phyloP scores from a whole-genome alignment of 345 rosid genomes.

The Abelmoschus esculentus region DNA sequence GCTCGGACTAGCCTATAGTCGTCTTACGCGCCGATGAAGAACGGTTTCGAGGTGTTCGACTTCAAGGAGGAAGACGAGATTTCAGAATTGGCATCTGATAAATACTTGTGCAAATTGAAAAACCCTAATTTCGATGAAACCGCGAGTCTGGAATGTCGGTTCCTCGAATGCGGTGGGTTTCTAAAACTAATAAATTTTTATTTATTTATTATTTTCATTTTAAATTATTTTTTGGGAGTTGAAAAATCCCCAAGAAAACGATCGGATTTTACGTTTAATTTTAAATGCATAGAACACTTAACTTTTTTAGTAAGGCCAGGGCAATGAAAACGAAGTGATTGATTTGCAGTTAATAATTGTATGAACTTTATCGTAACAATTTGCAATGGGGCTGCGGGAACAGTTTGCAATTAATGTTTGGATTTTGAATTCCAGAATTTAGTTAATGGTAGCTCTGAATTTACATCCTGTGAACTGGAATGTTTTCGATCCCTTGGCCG shows the following conservation, averaged over 20 bases:
- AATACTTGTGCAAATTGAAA: slow-evolving; percentile 38
- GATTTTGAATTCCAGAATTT: neutral
- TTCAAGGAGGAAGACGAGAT: slow-evolving; percentile 71
- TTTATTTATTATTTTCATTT: neutral
- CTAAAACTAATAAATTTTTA: neutral
- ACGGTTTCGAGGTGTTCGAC: slow-evolving; percentile 45
- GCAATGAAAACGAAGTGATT: neutral
- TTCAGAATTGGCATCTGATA: slow-evolving; percentile 37
- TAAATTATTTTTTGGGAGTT: neutral
- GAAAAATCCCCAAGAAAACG: neutral
- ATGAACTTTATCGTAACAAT: neutral
- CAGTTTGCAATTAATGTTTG: neutral
- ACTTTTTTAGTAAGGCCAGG: neutral
- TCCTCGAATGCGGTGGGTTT: slow-evolving; percentile 43
- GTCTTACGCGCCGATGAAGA: slow-evolving; percentile 37
- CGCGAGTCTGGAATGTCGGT: slow-evolving; percentile 32
- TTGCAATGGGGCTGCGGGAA: neutral
- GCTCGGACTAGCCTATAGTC: neutral
- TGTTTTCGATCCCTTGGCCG: neutral
- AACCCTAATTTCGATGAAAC: slow-evolving; percentile 50
- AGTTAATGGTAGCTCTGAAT: neutral
- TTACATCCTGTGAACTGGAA: neutral
- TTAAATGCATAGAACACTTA: neutral
- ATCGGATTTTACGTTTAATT: neutral
- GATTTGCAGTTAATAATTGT: neutral